Evolutionary conservation across 1,284 basidiomycete species (phyloP), one percentile per base, ranked within the genome.

Genomic region (Coriolopsis trogii): DNA sequence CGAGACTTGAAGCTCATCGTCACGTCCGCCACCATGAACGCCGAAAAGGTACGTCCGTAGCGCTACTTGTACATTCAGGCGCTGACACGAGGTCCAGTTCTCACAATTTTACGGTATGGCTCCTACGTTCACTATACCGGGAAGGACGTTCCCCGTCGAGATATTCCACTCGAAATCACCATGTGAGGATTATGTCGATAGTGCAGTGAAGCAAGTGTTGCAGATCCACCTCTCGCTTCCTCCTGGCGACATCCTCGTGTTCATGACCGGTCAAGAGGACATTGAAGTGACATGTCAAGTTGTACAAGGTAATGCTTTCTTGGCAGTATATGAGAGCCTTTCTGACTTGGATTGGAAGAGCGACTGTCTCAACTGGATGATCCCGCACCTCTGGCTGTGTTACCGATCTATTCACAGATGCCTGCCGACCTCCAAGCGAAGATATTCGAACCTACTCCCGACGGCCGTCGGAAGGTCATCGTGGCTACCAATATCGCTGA

Each of bases 191-290:
- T 99, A 99, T 64, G 97, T 99, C 52, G 97, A 99, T 65, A 88
- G 91, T 56, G 91, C 97, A 0, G 95, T 99, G 58, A 99, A 98
- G 74, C 95, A 99, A 72, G 91, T 98, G 6, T 79, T 99, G 7
- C 92, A 96, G 64, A 98, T 99, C 45, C 97, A 99, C 67, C 77
- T 99, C 21, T 94, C 95, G 0, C 81, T 91, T 16, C 93, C 95
- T n/a, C 85, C 85, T 0, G 97, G 97, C 5, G 97, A 99, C 73
- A 93, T 99, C 50, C 79, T 99, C 30, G 93, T 99, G 13, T 99
- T 99, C 71, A 99, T 99, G 96, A 99, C 97, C 23, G 97, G 97
- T 49, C 97, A 99, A 72, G 97, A 99, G 72, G 97, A 99, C 68
- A 99, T 99, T 57, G 94, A 98, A 70, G 80, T 93, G 34, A 97